Evolutionary conservation across 2,329 filamentous ascomycete species (phyloP).

Genomic region (Fusarium temperatum): DNA sequence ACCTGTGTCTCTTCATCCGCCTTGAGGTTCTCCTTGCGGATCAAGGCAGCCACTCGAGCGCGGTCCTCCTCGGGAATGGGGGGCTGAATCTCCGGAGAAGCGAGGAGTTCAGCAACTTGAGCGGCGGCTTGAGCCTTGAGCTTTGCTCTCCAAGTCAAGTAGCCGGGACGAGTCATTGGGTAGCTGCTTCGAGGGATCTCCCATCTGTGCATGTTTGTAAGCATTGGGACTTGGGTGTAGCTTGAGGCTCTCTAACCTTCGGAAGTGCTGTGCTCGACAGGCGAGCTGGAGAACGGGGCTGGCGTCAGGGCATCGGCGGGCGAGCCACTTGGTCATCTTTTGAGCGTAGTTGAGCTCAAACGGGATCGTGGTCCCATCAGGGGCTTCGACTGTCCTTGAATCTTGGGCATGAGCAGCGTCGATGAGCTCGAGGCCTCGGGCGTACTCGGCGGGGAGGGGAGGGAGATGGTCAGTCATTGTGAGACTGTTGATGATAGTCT

Average conservation of each 20-base stretch:
- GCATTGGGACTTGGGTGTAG: background rate
- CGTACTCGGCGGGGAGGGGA: conserved; percentile 52
- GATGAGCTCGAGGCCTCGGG: conserved; percentile 70
- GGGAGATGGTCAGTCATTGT: conserved; percentile 38
- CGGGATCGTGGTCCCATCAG: conserved; percentile 60
- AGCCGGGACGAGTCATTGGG: conserved; percentile 78
- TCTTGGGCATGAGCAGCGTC: conserved; percentile 67
- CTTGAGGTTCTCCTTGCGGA: conserved; percentile 80
- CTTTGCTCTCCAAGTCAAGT: conserved; percentile 80
- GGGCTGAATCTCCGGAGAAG: conserved; percentile 48
- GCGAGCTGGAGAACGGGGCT: conserved; percentile 76
- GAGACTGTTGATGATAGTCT: background rate
- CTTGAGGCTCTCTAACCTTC: conserved; percentile 56
- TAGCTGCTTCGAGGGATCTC: conserved; percentile 79
- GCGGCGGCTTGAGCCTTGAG: conserved; percentile 72
- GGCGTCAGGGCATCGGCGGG: conserved; percentile 66
- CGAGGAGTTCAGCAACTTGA: conserved; percentile 64
- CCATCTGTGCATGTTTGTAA: conserved; percentile 61
- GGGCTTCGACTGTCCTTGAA: conserved; percentile 51
- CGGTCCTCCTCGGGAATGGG: conserved; percentile 60
- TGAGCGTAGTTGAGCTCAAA: conserved; percentile 86
- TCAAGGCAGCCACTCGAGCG: conserved; percentile 72
- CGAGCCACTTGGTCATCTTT: conserved; percentile 80
- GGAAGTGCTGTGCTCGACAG: conserved; percentile 85
- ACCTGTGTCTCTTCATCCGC: conserved; percentile 71